These are phyloP conservation scores for Hymenotorrendiella dingleyae DNA, from an alignment of 2,329 filamentous ascomycete species.

Conservation along the genomic window DNA sequence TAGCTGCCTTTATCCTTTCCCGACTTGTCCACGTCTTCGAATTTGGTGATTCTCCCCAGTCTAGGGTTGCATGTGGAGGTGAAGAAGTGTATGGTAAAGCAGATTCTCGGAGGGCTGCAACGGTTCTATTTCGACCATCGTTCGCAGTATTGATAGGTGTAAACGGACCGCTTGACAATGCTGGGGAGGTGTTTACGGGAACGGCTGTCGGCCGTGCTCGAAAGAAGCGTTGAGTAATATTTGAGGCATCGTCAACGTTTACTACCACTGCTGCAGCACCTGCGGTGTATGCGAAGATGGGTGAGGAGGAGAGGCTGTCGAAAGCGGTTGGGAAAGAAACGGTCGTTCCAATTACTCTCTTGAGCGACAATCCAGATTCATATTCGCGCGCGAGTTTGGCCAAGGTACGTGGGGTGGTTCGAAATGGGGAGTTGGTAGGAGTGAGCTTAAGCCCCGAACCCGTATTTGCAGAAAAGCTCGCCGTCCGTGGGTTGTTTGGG, in stretches of 20 bases:
- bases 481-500: constrained; percentile 27
- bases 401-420: constrained; percentile 59
- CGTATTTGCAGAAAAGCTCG: constrained; percentile 26
- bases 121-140: constrained; percentile 54
- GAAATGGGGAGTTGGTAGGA: constrained; percentile 69
- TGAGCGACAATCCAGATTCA: constrained; percentile 63
- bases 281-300: constrained; percentile 80
- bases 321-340: constrained; percentile 81
- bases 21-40: constrained; percentile 79
- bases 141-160: constrained; percentile 52
- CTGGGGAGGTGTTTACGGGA: constrained; percentile 50
- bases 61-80: constrained; percentile 33
- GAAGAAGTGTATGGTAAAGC: constrained; percentile 31
- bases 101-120: constrained; percentile 43
- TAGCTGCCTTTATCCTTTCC: constrained; percentile 90
- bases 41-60: constrained; percentile 56
- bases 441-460: constrained; percentile 50
- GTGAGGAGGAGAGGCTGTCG: constrained; percentile 65
- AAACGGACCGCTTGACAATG: constrained; percentile 48
- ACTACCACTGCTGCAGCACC: constrained; percentile 91
- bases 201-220: constrained; percentile 74
- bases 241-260: constrained; percentile 62
- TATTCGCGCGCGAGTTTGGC: constrained; percentile 38
- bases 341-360: constrained; percentile 86
- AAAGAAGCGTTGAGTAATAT: constrained; percentile 77